phyloP scores from a whole-genome alignment of 345 rosid species.

The Gossypium turneri region DNA sequence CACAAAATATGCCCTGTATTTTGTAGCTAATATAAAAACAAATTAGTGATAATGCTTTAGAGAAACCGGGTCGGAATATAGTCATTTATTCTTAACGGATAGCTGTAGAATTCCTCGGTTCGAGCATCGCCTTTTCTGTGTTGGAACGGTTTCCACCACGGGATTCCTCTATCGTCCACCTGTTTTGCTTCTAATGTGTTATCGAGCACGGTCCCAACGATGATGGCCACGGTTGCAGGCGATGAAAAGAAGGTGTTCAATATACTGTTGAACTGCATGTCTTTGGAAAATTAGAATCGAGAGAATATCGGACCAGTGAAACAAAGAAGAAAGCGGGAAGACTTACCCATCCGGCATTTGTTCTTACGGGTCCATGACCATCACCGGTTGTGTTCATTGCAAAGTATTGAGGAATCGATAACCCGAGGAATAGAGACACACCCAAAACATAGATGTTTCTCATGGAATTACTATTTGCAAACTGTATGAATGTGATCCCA shows the following conservation, averaged over 20 bases:
- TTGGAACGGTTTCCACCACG: constrained; percentile 94
- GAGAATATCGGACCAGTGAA: neutral
- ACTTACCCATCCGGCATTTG: constrained; percentile 90
- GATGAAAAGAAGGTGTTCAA: constrained; percentile 84
- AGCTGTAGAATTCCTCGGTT: constrained; percentile 69
- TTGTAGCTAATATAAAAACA: constrained; percentile 6
- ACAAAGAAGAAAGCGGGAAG: neutral
- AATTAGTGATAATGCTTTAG: constrained; percentile 18
- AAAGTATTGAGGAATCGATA: constrained; percentile 86
- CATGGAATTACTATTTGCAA: constrained; percentile 74
- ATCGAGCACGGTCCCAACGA: constrained; percentile 60
- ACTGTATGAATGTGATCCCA: constrained; percentile 88
- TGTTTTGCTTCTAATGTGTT: constrained; percentile 61
- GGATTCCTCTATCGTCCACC: constrained; percentile 57
- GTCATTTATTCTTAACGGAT: constrained; percentile 50
- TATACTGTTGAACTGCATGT: constrained; percentile 76
- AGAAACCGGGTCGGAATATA: constrained; percentile 65
- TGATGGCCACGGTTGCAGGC: constrained; percentile 71
- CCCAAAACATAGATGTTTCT: constrained; percentile 87
- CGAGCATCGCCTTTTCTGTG: constrained; percentile 56
- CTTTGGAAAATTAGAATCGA: neutral
- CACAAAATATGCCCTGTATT: constrained; percentile 4
- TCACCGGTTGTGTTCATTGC: constrained; percentile 31
- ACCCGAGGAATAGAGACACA: constrained; percentile 72
- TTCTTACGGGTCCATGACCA: constrained; percentile 79